Conservation (phyloP, 495 filamentous ascomycete species). For the Neurospora sublineolata region DNA sequence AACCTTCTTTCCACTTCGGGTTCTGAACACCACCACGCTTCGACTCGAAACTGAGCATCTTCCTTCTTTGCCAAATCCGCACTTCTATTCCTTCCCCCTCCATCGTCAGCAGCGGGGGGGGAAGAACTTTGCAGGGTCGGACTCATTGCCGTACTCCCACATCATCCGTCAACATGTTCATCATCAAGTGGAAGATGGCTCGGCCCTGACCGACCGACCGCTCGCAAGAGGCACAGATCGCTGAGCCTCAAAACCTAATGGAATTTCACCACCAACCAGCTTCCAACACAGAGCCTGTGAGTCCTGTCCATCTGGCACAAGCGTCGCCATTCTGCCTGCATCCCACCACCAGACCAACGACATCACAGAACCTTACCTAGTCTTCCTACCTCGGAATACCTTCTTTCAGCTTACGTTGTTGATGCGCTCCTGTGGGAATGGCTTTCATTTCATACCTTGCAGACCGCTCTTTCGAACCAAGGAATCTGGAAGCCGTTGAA, state of each 20-base stretch:
- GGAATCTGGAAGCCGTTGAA: neutral
- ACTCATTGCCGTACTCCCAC: neutral
- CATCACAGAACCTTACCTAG: neutral
- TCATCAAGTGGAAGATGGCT: neutral
- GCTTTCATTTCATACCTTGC: neutral
- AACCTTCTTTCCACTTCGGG: neutral
- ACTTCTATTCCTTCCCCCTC: neutral
- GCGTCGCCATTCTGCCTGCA: neutral
- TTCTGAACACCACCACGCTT: neutral
- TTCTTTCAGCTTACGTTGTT: neutral
- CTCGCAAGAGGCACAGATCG: neutral
- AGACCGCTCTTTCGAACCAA: neutral
- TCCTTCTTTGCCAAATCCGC: neutral
- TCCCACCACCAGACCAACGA: neutral
- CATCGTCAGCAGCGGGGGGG: neutral
- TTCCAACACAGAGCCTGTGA: neutral
- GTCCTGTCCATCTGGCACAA: neutral
- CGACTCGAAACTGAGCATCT: neutral
- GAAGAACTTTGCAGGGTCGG: neutral
- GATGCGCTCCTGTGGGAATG: neutral
- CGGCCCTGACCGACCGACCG: neutral
- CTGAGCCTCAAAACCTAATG: neutral
- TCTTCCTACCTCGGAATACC: neutral
- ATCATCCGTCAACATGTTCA: neutral
- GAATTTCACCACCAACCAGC: neutral